These are phyloP conservation scores for Neurospora sp. DNA, from an alignment of 495 filamentous ascomycete species.

Conservation along the genomic window DNA sequence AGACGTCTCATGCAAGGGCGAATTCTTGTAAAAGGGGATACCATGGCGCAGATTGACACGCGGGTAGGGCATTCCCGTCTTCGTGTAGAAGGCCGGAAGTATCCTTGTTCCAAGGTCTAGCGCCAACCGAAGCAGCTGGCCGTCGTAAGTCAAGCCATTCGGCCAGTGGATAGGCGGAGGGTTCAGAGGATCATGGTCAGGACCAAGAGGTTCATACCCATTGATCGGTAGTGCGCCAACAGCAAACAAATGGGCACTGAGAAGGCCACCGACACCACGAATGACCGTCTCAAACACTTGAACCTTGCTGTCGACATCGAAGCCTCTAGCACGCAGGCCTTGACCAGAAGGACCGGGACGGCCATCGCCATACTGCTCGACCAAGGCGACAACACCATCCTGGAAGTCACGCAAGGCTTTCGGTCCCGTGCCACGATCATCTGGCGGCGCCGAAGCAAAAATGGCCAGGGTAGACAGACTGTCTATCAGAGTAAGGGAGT, in stretches of 20 bases:
- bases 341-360: slow-evolving; percentile 55
- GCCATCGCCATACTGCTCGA: slow-evolving; percentile 82
- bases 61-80: slow-evolving; percentile 88
- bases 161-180: slow-evolving; percentile 56
- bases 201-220: slow-evolving; percentile 51
- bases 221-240: slow-evolving; percentile 77
- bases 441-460: slow-evolving; percentile 58
- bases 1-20: slow-evolving; percentile 48
- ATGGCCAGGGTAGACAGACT: slow-evolving; percentile 90
- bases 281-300: slow-evolving; percentile 98
- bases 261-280: slow-evolving; percentile 77
- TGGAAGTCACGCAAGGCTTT: slow-evolving; percentile 70
- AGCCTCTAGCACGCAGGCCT: slow-evolving; percentile 69
- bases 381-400: slow-evolving; percentile 64
- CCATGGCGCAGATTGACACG: slow-evolving; percentile 88
- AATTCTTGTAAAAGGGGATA: slow-evolving; percentile 81
- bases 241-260: slow-evolving; percentile 91
- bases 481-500: slow-evolving; percentile 90
- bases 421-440: slow-evolving; percentile 37
- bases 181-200: slow-evolving; percentile 24
- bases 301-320: slow-evolving; percentile 94
- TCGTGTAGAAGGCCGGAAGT: slow-evolving; percentile 79
- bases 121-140: slow-evolving; percentile 78
- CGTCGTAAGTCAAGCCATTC: slow-evolving; percentile 75
- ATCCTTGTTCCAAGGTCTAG: slow-evolving; percentile 73